phyloP scores from a whole-genome alignment of 257 asterid genomes.

The Solanum corneliomulleri region DNA sequence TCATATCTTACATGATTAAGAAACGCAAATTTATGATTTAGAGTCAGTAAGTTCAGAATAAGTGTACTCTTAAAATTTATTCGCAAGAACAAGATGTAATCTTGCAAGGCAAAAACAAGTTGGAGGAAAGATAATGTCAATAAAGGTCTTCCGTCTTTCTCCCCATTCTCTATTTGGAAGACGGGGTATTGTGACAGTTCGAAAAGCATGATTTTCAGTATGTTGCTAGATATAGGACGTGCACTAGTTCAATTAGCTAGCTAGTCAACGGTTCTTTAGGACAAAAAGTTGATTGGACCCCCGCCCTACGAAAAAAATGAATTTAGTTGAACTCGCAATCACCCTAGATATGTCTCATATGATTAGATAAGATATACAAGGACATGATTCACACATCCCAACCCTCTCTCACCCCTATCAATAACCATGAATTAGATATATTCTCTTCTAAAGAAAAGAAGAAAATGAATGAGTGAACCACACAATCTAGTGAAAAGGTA shows the following conservation, averaged over 20 bases:
- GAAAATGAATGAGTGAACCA: not conserved
- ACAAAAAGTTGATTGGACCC: not conserved
- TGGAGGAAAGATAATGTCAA: not conserved
- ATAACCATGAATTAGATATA: not conserved
- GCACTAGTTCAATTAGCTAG: not conserved
- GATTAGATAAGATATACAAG: not conserved
- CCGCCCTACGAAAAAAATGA: not conserved
- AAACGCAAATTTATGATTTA: not conserved
- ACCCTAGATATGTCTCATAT: not conserved
- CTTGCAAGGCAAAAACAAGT: not conserved
- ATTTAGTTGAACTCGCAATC: not conserved
- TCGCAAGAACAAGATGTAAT: not conserved
- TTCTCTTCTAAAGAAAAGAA: not conserved
- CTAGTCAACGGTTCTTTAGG: not conserved
- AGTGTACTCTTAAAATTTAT: not conserved
- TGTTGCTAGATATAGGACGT: not conserved
- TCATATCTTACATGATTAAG: not conserved
- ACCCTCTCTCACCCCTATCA: not conserved
- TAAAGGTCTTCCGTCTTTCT: not conserved
- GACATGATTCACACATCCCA: not conserved
- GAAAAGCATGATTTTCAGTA: not conserved
- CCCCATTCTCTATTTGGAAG: not conserved
- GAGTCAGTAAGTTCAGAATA: not conserved
- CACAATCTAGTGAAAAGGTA: not conserved
- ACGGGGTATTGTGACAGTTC: not conserved